phyloP scores from a whole-genome alignment of 805 yeast species.

The Huiozyma sinensis region DNA sequence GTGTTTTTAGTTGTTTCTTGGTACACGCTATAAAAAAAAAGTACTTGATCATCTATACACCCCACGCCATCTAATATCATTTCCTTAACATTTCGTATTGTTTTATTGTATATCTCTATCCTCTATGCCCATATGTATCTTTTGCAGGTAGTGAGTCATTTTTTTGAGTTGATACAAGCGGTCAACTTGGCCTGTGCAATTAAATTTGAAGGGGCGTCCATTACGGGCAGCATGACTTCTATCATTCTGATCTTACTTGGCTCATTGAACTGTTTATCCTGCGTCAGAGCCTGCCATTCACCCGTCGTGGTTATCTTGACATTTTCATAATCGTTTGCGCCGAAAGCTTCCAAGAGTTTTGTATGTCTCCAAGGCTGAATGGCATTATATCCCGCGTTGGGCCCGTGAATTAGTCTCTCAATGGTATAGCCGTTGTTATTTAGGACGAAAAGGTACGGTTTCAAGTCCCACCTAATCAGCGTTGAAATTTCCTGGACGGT shows the following conservation, averaged over 20 bases:
- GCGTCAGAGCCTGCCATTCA: slow-evolving; percentile 43
- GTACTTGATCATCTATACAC: slow-evolving; percentile 34
- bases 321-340: slow-evolving; percentile 17
- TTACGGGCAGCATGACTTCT: slow-evolving; percentile 54
- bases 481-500: slow-evolving; percentile 5
- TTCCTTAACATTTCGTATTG: too few relatives aligned
- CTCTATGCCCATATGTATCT: too few relatives aligned
- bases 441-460: slow-evolving; percentile 4
- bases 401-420: slow-evolving; percentile 4
- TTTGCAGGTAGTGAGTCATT: background rate
- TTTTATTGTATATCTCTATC: too few relatives aligned
- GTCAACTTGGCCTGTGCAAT: slow-evolving; percentile 54
- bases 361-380: slow-evolving; percentile 3
- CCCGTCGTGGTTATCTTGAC: slow-evolving; percentile 43
- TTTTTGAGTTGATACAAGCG: slow-evolving; percentile 34
- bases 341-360: slow-evolving; percentile 1
- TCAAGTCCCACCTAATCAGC: slow-evolving; percentile 1
- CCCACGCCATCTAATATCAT: too few relatives aligned
- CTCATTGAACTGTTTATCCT: slow-evolving; percentile 37
- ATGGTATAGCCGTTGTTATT: slow-evolving; percentile 5
- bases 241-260: slow-evolving; percentile 51
- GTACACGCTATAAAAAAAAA: background rate
- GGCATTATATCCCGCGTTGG: slow-evolving; percentile 2
- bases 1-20: background rate
- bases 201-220: slow-evolving; percentile 60